phyloP scores from a whole-genome alignment of 2,329 filamentous ascomycete genomes.

The Phyllosticta citrichinensis region DNA sequence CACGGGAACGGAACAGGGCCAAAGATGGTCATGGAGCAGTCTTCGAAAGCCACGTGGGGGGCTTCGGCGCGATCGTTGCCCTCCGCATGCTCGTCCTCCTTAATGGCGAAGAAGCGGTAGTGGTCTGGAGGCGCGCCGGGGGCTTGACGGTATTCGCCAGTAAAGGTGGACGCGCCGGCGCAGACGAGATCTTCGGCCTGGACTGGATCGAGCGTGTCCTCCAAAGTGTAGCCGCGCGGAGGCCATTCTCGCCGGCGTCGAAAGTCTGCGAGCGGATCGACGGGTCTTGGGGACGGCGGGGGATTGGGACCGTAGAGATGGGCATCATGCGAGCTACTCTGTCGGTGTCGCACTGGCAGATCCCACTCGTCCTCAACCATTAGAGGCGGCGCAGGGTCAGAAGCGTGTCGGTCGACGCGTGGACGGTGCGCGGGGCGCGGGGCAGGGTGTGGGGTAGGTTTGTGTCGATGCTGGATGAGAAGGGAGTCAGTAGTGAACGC shows the following conservation, averaged over 20 bases:
- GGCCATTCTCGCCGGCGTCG: conserved; percentile 28
- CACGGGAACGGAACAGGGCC: conserved; percentile 41
- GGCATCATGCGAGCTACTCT: conserved; percentile 1
- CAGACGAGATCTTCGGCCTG: conserved; percentile 30
- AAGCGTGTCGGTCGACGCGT: conserved; percentile 27
- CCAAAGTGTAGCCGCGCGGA: conserved; percentile 26
- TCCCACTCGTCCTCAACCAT: conserved; percentile 10
- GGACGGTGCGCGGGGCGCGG: conserved; percentile 24
- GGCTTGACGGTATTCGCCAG: conserved; percentile 28
- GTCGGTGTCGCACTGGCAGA: conserved; percentile 4
- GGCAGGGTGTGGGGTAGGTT: conserved; percentile 14
- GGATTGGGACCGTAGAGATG: background rate
- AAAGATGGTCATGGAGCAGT: conserved; percentile 29
- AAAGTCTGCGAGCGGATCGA: conserved; percentile 23
- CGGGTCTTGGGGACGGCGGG: background rate
- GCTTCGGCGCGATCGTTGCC: conserved; percentile 29
- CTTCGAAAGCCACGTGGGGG: conserved; percentile 25
- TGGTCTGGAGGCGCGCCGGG: conserved; percentile 27
- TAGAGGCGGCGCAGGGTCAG: conserved; percentile 14
- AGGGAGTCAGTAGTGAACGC: background rate
- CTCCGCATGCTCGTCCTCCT: conserved; percentile 27
- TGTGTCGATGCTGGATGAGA: background rate
- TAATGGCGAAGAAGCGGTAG: conserved; percentile 30
- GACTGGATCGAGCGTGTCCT: conserved; percentile 21
- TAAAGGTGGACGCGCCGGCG: conserved; percentile 30